Conservation (phyloP, 2,329 filamentous ascomycete species). For the Sarocladium strictum region DNA sequence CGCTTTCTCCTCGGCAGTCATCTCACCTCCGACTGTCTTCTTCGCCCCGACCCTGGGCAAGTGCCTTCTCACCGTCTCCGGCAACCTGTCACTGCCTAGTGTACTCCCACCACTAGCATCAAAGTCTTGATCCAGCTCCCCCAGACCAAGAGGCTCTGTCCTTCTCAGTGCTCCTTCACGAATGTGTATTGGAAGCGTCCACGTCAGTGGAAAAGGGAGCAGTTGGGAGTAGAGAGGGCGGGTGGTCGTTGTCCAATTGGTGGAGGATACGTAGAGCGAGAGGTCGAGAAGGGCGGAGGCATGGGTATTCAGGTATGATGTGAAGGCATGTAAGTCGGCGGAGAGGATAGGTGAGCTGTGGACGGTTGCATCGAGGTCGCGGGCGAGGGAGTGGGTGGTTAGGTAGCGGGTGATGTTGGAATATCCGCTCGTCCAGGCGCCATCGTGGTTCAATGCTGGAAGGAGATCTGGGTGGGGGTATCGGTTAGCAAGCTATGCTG, state of each 20-base stretch:
- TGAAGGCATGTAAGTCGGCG: constrained; percentile 46
- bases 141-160: constrained; percentile 65
- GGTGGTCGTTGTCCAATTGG: constrained; percentile 76
- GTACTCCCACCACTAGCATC: constrained; percentile 31
- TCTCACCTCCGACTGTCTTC: constrained; percentile 53
- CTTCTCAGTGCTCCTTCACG: constrained; percentile 64
- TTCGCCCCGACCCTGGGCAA: constrained; percentile 34
- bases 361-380: constrained; percentile 33
- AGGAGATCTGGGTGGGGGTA: constrained; percentile 39
- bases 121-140: constrained; percentile 58
- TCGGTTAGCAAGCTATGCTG: constrained; percentile 14
- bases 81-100: constrained; percentile 30
- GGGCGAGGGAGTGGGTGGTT: constrained; percentile 24
- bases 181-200: constrained; percentile 70
- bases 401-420: constrained; percentile 55
- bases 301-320: constrained; percentile 66
- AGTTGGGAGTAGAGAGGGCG: constrained; percentile 75
- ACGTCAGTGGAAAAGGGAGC: constrained; percentile 82
- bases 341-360: constrained; percentile 27
- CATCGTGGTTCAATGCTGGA: constrained; percentile 46
- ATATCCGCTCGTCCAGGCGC: constrained; percentile 55
- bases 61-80: constrained; percentile 33
- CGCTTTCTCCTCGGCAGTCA: constrained; percentile 65
- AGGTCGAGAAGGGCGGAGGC: constrained; percentile 78
- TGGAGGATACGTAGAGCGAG: constrained; percentile 81